A percentile compares a stretch with the other conserved stretches of the same genome.
Conservation (phyloP, 495 filamentous ascomycete genomes). For the Bryoglossum gracile region DNA sequence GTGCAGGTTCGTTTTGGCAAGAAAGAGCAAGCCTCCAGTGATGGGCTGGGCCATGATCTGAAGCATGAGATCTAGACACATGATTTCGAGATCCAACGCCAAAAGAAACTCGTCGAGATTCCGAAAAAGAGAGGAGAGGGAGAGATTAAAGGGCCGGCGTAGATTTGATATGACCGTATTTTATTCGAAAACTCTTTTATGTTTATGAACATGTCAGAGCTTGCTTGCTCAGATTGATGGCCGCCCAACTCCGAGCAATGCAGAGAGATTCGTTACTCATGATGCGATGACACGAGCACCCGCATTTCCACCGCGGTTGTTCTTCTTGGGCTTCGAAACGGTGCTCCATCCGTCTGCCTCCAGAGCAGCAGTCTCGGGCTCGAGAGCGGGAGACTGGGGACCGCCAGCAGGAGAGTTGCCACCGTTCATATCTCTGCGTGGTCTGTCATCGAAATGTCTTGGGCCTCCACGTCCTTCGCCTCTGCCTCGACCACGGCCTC, state of each 20-base stretch:
- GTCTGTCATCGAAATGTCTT: constrained; percentile 30
- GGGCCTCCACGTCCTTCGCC: constrained; percentile 34
- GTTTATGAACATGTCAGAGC: constrained; percentile 4
- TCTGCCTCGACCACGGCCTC: constrained; percentile 36
- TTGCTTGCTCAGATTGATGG: too few relatives aligned
- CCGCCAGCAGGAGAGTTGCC: constrained; percentile 25
- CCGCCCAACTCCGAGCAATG: too few relatives aligned
- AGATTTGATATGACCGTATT: constrained; percentile 13
- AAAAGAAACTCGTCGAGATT: constrained; percentile 25
- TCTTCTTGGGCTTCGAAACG: constrained; percentile 49
- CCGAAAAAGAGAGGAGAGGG: constrained; percentile 21
- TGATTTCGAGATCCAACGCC: constrained; percentile 26
- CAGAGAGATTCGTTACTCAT: neutral
- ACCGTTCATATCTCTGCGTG: constrained; percentile 37
- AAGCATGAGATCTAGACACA: constrained; percentile 23
- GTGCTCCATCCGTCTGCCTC: constrained; percentile 78
- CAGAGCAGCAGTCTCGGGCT: constrained; percentile 30
- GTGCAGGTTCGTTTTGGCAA: too few relatives aligned
- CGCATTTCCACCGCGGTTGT: constrained; percentile 32
- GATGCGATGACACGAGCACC: constrained; percentile 27
- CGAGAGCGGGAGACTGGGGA: constrained; percentile 28
- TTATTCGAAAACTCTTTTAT: constrained; percentile 17
- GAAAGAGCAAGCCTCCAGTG: constrained; percentile 5
- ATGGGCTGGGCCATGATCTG: constrained; percentile 9
- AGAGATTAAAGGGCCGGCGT: constrained; percentile 8